Conservation (phyloP, 2,329 filamentous ascomycete genomes). For the Malbranchea zuffiana region DNA sequence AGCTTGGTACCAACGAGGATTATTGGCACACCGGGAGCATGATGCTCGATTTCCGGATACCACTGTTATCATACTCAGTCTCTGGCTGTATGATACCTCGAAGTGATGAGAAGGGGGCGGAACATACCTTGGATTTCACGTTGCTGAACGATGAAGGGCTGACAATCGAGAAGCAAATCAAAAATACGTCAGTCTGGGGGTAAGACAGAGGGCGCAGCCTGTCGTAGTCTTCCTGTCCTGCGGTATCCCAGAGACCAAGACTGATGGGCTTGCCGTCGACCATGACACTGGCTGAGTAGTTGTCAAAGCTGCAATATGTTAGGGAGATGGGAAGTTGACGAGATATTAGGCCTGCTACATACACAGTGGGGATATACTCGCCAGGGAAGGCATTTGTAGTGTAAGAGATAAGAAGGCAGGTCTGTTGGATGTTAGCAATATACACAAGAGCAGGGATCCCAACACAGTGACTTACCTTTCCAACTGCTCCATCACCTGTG, state of each 20-base stretch:
- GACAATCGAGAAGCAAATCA: constrained; percentile 98
- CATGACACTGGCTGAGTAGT: constrained; percentile 98
- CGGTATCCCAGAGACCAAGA: constrained; percentile 95
- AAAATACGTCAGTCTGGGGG: constrained; percentile 94
- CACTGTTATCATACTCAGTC: constrained; percentile 48
- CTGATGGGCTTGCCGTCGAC: constrained; percentile 97
- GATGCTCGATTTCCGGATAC: constrained; percentile 95
- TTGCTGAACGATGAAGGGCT: constrained; percentile 97
- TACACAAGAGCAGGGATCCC: constrained; percentile 4
- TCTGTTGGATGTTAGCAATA: constrained; percentile 44
- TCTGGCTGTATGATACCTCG: constrained; percentile 1
- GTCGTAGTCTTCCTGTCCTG: constrained; percentile 97
- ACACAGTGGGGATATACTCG: constrained; percentile 96
- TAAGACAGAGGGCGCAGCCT: constrained; percentile 89
- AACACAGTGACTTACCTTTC: constrained; percentile 58
- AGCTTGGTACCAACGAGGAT: constrained; percentile 96
- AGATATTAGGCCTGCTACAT: constrained; percentile 18
- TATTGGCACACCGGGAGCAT: constrained; percentile 89
- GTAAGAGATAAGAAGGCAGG: constrained; percentile 97
- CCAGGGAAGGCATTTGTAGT: constrained; percentile 99
- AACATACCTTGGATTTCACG: constrained; percentile 85
- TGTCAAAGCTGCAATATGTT: constrained; percentile 63
- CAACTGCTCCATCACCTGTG: constrained; percentile 97
- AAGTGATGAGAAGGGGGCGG: neutral
- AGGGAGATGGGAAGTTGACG: neutral